phyloP scores from a whole-genome alignment of 2,329 filamentous ascomycete genomes.

The Hortaea werneckii region DNA sequence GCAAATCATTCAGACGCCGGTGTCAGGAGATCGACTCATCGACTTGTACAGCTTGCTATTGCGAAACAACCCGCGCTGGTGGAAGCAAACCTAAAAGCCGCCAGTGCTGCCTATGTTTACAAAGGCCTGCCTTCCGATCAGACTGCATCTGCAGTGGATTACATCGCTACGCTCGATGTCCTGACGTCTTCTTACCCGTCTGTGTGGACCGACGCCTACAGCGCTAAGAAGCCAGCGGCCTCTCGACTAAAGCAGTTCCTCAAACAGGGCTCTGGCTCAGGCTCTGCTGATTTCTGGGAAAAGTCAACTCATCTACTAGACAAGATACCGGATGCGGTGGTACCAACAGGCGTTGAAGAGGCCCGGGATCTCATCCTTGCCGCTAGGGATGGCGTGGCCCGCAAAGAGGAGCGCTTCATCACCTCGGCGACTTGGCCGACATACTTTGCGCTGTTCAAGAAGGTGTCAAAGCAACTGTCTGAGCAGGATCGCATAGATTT shows the following conservation, averaged over 20 bases:
- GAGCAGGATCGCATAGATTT: constrained; percentile 39
- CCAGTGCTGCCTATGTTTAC: constrained; percentile 60
- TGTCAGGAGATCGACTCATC: constrained; percentile 49
- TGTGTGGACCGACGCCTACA: constrained; percentile 62
- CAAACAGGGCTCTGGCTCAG: constrained; percentile 75
- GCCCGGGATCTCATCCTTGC: constrained; percentile 54
- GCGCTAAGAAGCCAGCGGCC: constrained; percentile 45
- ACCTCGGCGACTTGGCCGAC: constrained; percentile 60
- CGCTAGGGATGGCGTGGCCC: constrained; percentile 59
- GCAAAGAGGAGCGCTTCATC: constrained; percentile 64
- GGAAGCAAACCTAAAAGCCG: constrained; percentile 38
- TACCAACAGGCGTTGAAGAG: constrained; percentile 45
- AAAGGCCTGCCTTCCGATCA: constrained; percentile 67
- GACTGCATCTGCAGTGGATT: constrained; percentile 61
- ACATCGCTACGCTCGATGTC: constrained; percentile 54
- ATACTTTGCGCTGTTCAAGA: constrained; percentile 56
- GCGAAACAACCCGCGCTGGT: constrained; percentile 35
- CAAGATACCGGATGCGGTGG: constrained; percentile 43
- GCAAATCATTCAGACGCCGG: constrained; percentile 46
- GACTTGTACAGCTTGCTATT: constrained; percentile 42
- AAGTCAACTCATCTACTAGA: constrained; percentile 53
- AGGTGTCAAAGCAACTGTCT: constrained; percentile 19
- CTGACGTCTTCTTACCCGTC: constrained; percentile 57
- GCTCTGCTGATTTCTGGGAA: constrained; percentile 62
- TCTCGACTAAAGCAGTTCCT: constrained; percentile 61